Evolutionary conservation across 768 basidiomycete genomes (phyloP), one percentile per base, ranked within the genome.

Genomic region (Tricholoma furcatifolium): DNA sequence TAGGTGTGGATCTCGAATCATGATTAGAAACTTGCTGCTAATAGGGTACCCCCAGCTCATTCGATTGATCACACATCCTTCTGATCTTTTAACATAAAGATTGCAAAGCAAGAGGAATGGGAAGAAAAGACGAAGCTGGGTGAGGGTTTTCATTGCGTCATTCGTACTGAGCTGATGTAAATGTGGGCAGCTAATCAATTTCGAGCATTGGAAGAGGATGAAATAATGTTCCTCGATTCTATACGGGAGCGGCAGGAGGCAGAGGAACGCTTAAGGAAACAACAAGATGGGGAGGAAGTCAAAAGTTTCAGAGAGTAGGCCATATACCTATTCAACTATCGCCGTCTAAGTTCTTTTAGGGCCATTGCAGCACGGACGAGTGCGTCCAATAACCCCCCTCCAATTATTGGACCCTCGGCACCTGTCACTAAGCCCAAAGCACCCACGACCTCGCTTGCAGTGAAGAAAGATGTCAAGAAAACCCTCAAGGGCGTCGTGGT

Each of bases 31-130:
- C 77, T 93, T 52, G 91, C 91, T 60, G 88, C 90, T 40, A 93
- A 93, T 67, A 89, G 81, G 78, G 90, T 90, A 66, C 18, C 30
- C 66, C 75, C 39, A 23, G 27, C 48, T 32, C 30, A 32, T 27
- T 38, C 5, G 18, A 24, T 14, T 4, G 50, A 41, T 30, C 45
- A 44, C 17, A 30, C 43, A 30, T 41, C 48, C 41, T 39, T 63
- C 49, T 39, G 62, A 32, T 42, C 15, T 36, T 45, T 65, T 56
- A 27, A 27, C 27, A 27, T 58, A 49, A 49, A 91, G 89, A 83
- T 85, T 62, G 90, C 89, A 58, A 92, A 93, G 68, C 90, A 93
- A 70, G 91, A 93, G 67, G 89, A 93, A 82, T 93, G 90, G 88
- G 91, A 93, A 65, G 88, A 91, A 67, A 88, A 88, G 66, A 90